These are phyloP conservation scores for Pyrenophora teres DNA, from an alignment of 2,329 filamentous ascomycete species.

Conservation along the genomic window DNA sequence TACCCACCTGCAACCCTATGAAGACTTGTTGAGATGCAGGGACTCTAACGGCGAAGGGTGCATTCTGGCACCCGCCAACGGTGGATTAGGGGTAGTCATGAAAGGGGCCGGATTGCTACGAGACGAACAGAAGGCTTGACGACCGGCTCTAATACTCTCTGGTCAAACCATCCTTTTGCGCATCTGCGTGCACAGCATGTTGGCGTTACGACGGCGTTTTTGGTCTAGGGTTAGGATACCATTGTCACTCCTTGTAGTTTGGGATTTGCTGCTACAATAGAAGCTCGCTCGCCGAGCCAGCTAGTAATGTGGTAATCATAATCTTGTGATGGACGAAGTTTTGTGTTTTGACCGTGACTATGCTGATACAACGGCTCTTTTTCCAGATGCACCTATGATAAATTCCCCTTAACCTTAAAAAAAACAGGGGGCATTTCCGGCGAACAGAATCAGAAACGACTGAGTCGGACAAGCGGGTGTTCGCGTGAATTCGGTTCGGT, in stretches of 20 bases:
- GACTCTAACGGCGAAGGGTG: not conserved
- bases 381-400: not conserved
- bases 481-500: no score
- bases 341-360: not conserved
- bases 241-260: constrained; percentile 24
- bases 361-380: not conserved
- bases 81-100: not conserved
- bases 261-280: constrained; percentile 16
- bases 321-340: constrained; percentile 18
- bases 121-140: constrained; percentile 14
- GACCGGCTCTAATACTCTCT: constrained; percentile 3
- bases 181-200: constrained; percentile 7
- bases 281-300: constrained; percentile 9
- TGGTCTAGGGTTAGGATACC: constrained; percentile 5
- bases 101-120: constrained; percentile 10
- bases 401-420: not conserved
- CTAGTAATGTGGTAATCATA: constrained; percentile 35
- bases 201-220: constrained; percentile 21
- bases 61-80: not conserved
- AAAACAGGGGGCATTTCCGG: no score
- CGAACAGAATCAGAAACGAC: no score
- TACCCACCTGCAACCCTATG: not conserved
- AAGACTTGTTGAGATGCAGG: no score
- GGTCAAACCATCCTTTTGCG: constrained; percentile 13
- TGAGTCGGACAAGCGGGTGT: no score